These are phyloP conservation scores for Castanea mollissima DNA, from an alignment of 306 rosid species.

Conservation along the genomic window DNA sequence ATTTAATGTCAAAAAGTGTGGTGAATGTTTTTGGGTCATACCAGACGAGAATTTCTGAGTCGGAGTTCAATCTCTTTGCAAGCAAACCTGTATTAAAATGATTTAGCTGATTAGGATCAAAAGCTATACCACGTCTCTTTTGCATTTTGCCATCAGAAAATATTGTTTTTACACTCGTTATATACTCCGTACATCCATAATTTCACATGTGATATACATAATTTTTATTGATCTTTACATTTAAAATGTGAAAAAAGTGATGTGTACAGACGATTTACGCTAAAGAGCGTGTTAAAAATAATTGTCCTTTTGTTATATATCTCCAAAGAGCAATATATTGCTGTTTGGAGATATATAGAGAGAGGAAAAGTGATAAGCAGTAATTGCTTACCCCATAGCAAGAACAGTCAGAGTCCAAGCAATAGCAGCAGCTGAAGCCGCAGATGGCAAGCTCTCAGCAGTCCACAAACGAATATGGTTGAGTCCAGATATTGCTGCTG, in stretches of 20 bases:
- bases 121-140: neutral
- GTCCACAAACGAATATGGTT: constrained; percentile 83
- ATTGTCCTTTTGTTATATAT: neutral
- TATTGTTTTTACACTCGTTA: too few species aligned
- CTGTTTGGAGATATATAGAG: neutral
- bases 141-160: neutral
- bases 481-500: constrained; percentile 61
- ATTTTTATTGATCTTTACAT: too few species aligned
- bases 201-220: too few species aligned
- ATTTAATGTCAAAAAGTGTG: neutral
- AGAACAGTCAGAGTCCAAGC: constrained; percentile 92
- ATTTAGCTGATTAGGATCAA: constrained; percentile 12
- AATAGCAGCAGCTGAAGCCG: constrained; percentile 68
- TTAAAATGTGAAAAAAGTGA: too few species aligned
- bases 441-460: constrained; percentile 75
- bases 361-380: neutral
- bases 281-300: too few species aligned
- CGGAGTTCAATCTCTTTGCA: constrained; percentile 86
- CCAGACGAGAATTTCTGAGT: constrained; percentile 76
- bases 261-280: too few species aligned
- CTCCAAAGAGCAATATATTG: neutral
- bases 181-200: too few species aligned
- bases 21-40: constrained; percentile 30
- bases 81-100: constrained; percentile 58
- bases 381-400: constrained; percentile 78